A percentile compares a stretch with the other conserved stretches of the same genome.
Evolutionary conservation across 78 protist species (phyloP).

Genomic region (Speleostelium caveatum): DNA sequence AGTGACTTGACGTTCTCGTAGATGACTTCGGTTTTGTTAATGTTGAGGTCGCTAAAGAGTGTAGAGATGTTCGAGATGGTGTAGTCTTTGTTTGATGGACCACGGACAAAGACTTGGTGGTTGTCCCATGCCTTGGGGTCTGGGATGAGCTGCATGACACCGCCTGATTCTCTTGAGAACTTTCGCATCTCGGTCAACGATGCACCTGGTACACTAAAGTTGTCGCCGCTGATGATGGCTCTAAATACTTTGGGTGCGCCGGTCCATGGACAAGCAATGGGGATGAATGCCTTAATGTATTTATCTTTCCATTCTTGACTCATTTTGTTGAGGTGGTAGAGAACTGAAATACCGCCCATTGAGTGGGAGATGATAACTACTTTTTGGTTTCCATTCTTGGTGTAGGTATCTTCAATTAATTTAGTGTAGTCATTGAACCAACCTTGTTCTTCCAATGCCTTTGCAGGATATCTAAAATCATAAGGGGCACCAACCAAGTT

Average conservation of each 20-base stretch:
- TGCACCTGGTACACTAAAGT: background rate
- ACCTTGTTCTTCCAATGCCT: slow-evolving; percentile 3
- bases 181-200: background rate
- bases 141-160: slow-evolving; percentile 23
- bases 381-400: slow-evolving; percentile 10
- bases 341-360: slow-evolving; percentile 26
- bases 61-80: background rate
- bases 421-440: background rate
- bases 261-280: slow-evolving; percentile 51
- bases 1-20: background rate
- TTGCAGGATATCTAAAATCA: background rate
- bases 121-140: background rate
- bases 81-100: background rate
- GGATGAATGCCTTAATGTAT: slow-evolving; percentile 28
- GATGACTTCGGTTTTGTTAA: no score
- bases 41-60: background rate
- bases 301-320: slow-evolving; percentile 16
- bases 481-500: slow-evolving; percentile 45
- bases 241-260: slow-evolving; percentile 29
- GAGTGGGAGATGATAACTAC: slow-evolving; percentile 31
- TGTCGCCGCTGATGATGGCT: slow-evolving; percentile 9
- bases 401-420: slow-evolving; percentile 36
- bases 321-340: background rate
- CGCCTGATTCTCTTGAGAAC: slow-evolving; percentile 5
- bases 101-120: background rate